Base-by-base conservation (phyloP, 768 basidiomycete genomes). In the Leucocoprinus leucothites region DNA sequence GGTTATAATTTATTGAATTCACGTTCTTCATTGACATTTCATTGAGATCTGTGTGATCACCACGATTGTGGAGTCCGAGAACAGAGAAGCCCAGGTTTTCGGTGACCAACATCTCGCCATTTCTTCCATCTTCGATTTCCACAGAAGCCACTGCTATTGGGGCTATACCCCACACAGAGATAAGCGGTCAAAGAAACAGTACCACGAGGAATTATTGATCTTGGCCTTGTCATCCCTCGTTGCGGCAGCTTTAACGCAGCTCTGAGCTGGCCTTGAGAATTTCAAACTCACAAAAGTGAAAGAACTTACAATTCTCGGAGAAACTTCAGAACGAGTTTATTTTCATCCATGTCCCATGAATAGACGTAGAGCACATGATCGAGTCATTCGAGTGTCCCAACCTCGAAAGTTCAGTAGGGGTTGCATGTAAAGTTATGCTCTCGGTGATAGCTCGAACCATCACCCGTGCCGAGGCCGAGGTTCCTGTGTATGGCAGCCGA, bases 301-400 rank as follows among this genome's bases (percentile, higher is more conserved):
- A n/a, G 16, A 38, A 19, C 43, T 34, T 41, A 18, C 31, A 26
- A 46, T 46, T 46, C 25, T 47, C 52, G 52, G 52, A 47, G 44
- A 53, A 53, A 53, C 52, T 24, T 53, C 52, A 46, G 3, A 25
- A 40, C 22, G 44, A 46, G 52, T 38, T 13, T 53, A 53, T 53
- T 47, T 36, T 46, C 21, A 46, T 53, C 16, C 35, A 47, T 46
- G 19, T 24, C 21, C 21, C 21, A 21, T 26, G 40, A 22, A 44
- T n/a, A 21, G 9, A 16, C 35, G 9, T 11, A 16, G 25, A 8
- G 18, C 44, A 46, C 22, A 53, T 53, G 52, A 46, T 36, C 36
- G 8, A 44, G 19, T 46, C 44, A 13, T 11, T 34, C 43, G n/a
- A 18, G 9, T 24, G 42, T 44, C 21, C 42, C 42, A 24, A 22